Evolutionary conservation across 345 rosid genomes (phyloP).

Genomic region (Heritiera littoralis): DNA sequence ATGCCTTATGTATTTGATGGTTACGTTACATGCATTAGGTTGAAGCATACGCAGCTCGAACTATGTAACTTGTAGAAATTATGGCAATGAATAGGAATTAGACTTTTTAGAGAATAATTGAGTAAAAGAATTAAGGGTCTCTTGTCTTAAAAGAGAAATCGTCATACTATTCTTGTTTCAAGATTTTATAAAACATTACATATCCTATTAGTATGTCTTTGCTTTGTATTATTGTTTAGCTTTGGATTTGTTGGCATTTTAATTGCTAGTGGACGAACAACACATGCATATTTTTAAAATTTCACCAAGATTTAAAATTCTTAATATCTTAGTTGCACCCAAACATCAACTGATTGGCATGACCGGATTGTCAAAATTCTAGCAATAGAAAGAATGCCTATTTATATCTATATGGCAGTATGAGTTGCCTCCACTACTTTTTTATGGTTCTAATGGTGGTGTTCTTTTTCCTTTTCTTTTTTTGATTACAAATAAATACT

Average conservation of each 20-base stretch:
- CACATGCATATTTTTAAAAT: background rate
- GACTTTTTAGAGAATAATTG: background rate
- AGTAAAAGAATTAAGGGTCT: background rate
- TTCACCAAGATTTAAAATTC: background rate
- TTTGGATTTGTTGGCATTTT: slow-evolving; percentile 6
- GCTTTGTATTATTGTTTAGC: background rate
- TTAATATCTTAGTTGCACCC: too few relatives aligned
- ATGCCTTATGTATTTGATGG: background rate
- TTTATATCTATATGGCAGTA: background rate
- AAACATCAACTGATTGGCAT: background rate
- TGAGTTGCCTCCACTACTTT: background rate
- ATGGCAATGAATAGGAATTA: slow-evolving; percentile 8
- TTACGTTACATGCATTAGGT: background rate
- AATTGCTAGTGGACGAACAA: background rate
- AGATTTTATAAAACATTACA: background rate
- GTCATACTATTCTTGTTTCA: background rate
- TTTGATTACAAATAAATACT: background rate
- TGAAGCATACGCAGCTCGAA: background rate
- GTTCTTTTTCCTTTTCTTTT: background rate
- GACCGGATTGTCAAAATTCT: background rate
- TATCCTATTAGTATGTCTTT: background rate
- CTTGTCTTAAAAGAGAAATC: background rate
- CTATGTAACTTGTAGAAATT: slow-evolving; percentile 4
- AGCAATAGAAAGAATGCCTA: background rate
- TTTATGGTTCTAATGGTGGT: background rate